Base-by-base conservation (phyloP, 306 rosid genomes). In the Malus asiatica region DNA sequence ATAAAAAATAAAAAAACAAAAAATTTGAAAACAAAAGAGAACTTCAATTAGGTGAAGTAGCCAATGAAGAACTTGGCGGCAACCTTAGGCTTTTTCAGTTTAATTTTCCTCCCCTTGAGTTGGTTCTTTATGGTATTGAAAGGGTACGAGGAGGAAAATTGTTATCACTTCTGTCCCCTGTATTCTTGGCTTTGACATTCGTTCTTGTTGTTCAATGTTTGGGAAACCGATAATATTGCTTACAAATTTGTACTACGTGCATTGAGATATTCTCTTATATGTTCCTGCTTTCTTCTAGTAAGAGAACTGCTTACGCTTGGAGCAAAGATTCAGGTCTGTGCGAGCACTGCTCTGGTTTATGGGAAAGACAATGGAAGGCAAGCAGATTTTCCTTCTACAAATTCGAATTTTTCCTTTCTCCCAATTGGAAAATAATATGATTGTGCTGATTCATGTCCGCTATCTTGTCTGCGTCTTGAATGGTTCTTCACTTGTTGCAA, bases 301-400 rank as follows among this genome's bases (percentile, higher is more conserved):
- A 78, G 58, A 19, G 81, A 83, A 59, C 73, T 83, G 74, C 61
- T 19, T 3, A 78, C 78, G 76, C 77, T 75, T 66, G 86, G 86
- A 76, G 80, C 86, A 33, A 83, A 66, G 51, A 75, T 83, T 65
- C 70, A 83, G 63, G 83, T 75, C 27, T 79, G 75, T 45, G 86
- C 78, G 42, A 83, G 78, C 75, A 70, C 81, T 42, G 81, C 86
- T 66, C 68, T 83, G 66, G 83, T 83, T 48, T 66, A 22, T 30
- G 83, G 86, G 66, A 83, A 79, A 58, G 81, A 78, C 23, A 83
- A 59, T 32, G 80, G 86, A 52, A 83, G 86, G 81, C 77, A 67
- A 8, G 38, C 46, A 14, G n/a, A 23, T 4, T 30, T 44, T 27
- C 42, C 69, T 42, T 12, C 27, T 9, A 13, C 29, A 12, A 27